Evolutionary conservation across 2,329 filamentous ascomycete species (phyloP), one percentile per base, ranked within the genome.

Genomic region (Apiospora malaysiana): DNA sequence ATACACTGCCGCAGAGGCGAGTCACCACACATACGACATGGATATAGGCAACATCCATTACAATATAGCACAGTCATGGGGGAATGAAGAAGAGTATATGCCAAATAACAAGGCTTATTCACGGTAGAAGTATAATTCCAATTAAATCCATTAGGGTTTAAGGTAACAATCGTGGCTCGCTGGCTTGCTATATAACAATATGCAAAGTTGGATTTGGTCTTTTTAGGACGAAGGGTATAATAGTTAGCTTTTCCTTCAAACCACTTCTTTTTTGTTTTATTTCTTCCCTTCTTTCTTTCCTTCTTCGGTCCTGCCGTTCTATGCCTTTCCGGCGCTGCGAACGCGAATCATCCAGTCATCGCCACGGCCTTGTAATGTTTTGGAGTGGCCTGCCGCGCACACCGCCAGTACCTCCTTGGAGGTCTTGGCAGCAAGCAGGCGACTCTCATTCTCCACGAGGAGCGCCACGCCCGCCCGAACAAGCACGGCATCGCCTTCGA

Each of bases 401-500:
- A 78, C 75, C 70, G 79, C 79, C 7, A 68, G 72, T 4, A 89
- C 82, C 68, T 88, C 87, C 0, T 79, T 80, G 0, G 81, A 75
- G 2, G 80, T 85, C 74, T 82, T 83, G 14, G 85, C 81, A 10
- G 84, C 82, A 0, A 90, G 82, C 2, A 90, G 79, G 1, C 82
- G 77, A 81, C 87, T 87, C 76, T 90, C 88, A 23, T 82, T 83
- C 42, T 84, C 82, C 6, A 88, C 75, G 25, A 96, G 80, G 23
- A 93, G 83, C 0, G 91, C 93, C 0, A 94, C 90, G 0, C 89
- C 92, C 1, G 92, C 92, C 0, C 93, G 85, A 8, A 95, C 87
- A 0, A 95, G 83, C 1, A 93, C 85, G 0, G 88, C 85, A 74
- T 97, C 94, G 37, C 93, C 93, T 78, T 97, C 94, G 74, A 97